Evolutionary conservation across 352 stramenopile genomes (phyloP).

Genomic region (Pythium guiyangense): DNA sequence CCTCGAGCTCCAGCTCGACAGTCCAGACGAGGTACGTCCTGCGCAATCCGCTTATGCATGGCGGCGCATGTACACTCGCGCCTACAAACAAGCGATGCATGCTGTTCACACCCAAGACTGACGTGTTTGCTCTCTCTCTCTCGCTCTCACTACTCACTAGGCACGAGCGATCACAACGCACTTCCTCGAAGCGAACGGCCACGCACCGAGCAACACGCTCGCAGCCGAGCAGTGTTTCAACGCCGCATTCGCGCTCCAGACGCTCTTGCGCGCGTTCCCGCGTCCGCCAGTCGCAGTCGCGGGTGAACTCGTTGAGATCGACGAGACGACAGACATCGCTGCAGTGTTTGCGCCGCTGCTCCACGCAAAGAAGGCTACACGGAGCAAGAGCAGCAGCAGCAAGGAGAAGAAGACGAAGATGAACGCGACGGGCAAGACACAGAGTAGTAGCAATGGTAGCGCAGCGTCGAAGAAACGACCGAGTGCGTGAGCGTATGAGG

Average conservation of each 20-base stretch:
- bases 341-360: slow-evolving; percentile 50
- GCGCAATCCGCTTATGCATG: background rate
- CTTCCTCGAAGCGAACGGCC: slow-evolving; percentile 59
- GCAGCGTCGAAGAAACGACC: slow-evolving; percentile 43
- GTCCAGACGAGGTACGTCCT: slow-evolving; percentile 29
- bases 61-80: background rate
- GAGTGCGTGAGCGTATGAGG: background rate
- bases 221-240: slow-evolving; percentile 71
- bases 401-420: slow-evolving; percentile 11
- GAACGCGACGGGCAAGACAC: slow-evolving; percentile 14
- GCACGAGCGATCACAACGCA: slow-evolving; percentile 33
- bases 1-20: slow-evolving; percentile 66
- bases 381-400: background rate
- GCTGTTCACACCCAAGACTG: background rate
- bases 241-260: slow-evolving; percentile 73
- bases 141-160: slow-evolving; percentile 7
- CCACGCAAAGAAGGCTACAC: background rate
- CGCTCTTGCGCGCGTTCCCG: slow-evolving; percentile 65
- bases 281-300: slow-evolving; percentile 42
- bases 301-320: slow-evolving; percentile 44
- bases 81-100: background rate
- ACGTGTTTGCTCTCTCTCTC: background rate
- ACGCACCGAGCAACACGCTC: slow-evolving; percentile 28
- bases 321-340: slow-evolving; percentile 31
- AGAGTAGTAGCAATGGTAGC: slow-evolving; percentile 12